Percentiles rank a stretch among this genome's conserved stretches.
phyloP scores from a whole-genome alignment of 2,329 filamentous ascomycete species.

The Aureobasidium pullulans region DNA sequence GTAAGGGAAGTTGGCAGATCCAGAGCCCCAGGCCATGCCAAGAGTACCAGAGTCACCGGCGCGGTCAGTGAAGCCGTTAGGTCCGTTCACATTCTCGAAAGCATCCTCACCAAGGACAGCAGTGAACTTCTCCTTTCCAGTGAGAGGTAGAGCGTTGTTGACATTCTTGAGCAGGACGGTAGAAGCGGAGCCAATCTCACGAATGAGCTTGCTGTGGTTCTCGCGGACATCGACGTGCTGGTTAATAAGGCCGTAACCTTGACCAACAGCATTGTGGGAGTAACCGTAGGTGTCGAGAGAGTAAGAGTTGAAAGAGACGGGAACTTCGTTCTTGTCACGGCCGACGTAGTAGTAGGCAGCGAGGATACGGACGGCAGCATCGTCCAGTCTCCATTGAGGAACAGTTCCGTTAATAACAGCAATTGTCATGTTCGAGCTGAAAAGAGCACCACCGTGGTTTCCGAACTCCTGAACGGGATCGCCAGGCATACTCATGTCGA shows the following conservation, averaged over 20 bases:
- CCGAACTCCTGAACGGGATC: constrained; percentile 18
- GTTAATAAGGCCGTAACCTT: constrained; percentile 54
- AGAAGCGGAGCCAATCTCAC: constrained; percentile 50
- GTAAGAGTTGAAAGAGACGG: constrained; percentile 40
- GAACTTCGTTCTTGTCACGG: constrained; percentile 42
- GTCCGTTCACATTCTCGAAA: constrained; percentile 37
- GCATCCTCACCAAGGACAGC: constrained; percentile 46
- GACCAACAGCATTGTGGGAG: constrained; percentile 53
- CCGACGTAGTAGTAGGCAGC: constrained; percentile 43
- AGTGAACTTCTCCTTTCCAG: constrained; percentile 38
- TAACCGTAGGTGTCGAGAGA: constrained; percentile 55
- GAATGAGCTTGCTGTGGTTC: constrained; percentile 64
- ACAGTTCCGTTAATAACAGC: constrained; percentile 23
- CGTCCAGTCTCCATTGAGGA: constrained; percentile 32
- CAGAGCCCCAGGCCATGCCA: constrained; percentile 41
- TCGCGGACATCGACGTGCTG: constrained; percentile 71
- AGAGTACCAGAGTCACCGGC: constrained; percentile 40
- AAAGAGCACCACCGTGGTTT: constrained; percentile 19
- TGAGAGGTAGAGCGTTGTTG: constrained; percentile 36
- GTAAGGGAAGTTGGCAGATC: constrained; percentile 32
- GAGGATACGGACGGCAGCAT: constrained; percentile 39
- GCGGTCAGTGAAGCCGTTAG: constrained; percentile 41
- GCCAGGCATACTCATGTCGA: constrained; percentile 63
- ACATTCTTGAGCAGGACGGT: constrained; percentile 44
- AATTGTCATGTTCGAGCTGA: constrained; percentile 22